Base-by-base conservation (phyloP, 208 protist genomes). In the Porcisia hertigi region DNA sequence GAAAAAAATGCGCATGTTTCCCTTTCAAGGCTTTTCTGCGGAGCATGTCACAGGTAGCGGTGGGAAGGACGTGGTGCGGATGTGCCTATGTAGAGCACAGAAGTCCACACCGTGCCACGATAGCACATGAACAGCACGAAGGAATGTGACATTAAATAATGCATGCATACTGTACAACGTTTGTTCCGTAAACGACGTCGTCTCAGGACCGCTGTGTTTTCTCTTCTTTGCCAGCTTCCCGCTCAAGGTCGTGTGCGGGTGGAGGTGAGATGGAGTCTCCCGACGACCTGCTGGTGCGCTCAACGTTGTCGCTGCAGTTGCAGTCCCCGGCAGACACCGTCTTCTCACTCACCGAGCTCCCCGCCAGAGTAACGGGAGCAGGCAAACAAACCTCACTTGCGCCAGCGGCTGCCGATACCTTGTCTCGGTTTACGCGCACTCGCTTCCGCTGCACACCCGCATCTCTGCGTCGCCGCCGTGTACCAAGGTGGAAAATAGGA, bases 401-500 rank as follows among this genome's bases (percentile, higher is more conserved):
- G 66, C 25, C 30, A 71, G 55, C 41, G 23, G 58, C 43, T n/a
- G n/a, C 57, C 12, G 57, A 69, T 14, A 69, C 25, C 59, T 72
- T 82, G 67, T 92, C 88, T 18, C 83, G 77, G 65, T 92, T 92
- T 23, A 64, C 65, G 43, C 82, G 83, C 53, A 92, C 86, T 41
- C 77, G 73, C 80, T 92, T 93, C 2, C 82, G 76, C 47, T 84
- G 73, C 30, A 77, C 74, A 20, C 89, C 90, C 0, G 88, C 83
- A 63, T 88, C 81, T 49, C 75, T 84, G 47, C 89, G 86, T 36
- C 86, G 86, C 7, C 89, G 80, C 16, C 88, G 85, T 41, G 84
- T 92, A 49, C 89, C 90, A 18, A 96, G 85, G 77, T 92, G 86
- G 77, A 93, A 94, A 30, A 92, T 96, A 36, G 86, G 81, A 23